Conservation (phyloP, 169 alveolate species). For the Plasmodium inui region DNA sequence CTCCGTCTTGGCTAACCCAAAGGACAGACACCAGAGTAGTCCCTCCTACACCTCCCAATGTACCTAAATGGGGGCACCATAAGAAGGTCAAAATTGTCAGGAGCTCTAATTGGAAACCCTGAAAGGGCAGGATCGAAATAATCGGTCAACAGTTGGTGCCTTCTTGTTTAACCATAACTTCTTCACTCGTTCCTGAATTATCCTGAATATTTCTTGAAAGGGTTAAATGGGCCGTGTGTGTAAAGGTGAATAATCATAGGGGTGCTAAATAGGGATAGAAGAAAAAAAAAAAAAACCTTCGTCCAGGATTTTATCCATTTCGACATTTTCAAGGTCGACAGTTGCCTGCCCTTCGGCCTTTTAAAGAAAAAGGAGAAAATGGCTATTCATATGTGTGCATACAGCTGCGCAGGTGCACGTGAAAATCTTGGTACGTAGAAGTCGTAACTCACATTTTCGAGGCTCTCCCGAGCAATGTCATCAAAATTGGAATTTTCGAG, state of each 20-base stretch:
- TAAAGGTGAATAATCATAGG: background rate
- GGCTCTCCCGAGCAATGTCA: constrained; percentile 60
- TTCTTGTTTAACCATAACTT: constrained; percentile 46
- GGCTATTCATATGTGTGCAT: background rate
- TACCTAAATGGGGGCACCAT: constrained; percentile 25
- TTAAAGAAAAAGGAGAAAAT: background rate
- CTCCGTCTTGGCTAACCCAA: constrained; percentile 37
- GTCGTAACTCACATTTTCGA: constrained; percentile 11
- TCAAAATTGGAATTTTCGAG: constrained; percentile 26
- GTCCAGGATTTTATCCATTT: constrained; percentile 60
- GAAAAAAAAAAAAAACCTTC: constrained; percentile 39
- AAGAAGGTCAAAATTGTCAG: background rate
- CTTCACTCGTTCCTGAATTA: constrained; percentile 57
- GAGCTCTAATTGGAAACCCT: background rate
- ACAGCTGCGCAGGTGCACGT: background rate
- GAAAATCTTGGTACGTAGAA: background rate
- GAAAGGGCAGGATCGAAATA: background rate
- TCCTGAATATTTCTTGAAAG: constrained; percentile 56
- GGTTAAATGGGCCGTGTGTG: background rate
- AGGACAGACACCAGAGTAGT: constrained; percentile 58
- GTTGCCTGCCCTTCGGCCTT: constrained; percentile 73
- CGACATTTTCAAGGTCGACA: constrained; percentile 65
- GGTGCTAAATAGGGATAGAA: background rate
- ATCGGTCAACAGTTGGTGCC: background rate
- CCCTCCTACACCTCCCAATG: constrained; percentile 69